phyloP scores from a whole-genome alignment of 495 filamentous ascomycete genomes.

The Trichoderma gamsii region DNA sequence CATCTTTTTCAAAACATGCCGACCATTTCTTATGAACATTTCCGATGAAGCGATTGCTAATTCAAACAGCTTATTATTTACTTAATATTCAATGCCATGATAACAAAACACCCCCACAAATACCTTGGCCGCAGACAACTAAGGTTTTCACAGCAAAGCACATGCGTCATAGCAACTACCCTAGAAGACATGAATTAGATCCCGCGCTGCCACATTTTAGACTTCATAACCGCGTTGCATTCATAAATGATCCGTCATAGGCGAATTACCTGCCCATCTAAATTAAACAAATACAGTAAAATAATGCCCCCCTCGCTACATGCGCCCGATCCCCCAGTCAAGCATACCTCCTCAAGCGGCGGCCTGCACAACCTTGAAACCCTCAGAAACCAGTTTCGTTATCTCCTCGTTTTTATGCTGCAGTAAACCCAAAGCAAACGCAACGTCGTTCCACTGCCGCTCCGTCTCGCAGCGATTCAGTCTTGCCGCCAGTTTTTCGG shows the following conservation, averaged over 20 bases:
- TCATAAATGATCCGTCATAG: background rate
- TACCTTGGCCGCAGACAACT: background rate
- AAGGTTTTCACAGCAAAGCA: background rate
- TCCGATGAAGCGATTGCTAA: too few species aligned
- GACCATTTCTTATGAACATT: too few species aligned
- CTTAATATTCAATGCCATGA: too few species aligned
- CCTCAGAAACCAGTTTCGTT: conserved; percentile 69
- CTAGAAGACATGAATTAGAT: background rate
- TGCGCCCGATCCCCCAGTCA: too few species aligned
- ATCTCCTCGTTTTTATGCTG: conserved; percentile 99
- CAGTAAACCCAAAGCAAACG: conserved; percentile 79
- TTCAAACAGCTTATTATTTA: too few species aligned
- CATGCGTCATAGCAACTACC: background rate
- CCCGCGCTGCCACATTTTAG: background rate
- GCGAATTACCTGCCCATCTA: background rate
- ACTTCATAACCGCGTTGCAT: conserved; percentile 5
- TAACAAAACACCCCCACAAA: too few species aligned
- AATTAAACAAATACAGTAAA: background rate
- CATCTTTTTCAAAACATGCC: too few species aligned
- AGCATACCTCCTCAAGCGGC: conserved; percentile 37
- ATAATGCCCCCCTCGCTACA: background rate
- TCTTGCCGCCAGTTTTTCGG: conserved; percentile 85
- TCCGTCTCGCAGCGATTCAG: conserved; percentile 83
- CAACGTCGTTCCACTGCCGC: conserved; percentile 94
- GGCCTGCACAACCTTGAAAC: conserved; percentile 76